phyloP scores from a whole-genome alignment of 2,329 filamentous ascomycete genomes.

The Trichoderma simmonsii region DNA sequence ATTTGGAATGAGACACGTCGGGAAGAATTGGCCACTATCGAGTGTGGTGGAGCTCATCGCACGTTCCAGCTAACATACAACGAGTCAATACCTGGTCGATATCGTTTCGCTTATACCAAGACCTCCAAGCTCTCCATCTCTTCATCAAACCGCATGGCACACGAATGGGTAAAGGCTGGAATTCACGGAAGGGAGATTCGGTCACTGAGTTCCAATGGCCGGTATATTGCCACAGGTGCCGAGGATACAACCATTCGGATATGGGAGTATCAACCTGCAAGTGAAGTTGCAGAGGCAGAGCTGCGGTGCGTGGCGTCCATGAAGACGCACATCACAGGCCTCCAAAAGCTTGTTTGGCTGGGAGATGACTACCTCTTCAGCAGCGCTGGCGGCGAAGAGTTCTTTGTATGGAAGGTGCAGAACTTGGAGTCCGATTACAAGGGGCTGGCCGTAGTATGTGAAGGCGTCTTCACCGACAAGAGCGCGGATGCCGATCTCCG shows the following conservation, averaged over 20 bases:
- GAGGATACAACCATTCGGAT: conserved; percentile 76
- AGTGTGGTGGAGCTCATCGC: conserved; percentile 83
- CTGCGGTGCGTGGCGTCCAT: conserved; percentile 60
- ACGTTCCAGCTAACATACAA: conserved; percentile 57
- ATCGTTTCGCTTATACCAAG: conserved; percentile 71
- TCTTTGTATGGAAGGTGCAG: conserved; percentile 75
- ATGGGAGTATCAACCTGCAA: conserved; percentile 47
- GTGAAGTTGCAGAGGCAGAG: conserved; percentile 17
- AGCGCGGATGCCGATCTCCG: conserved; percentile 63
- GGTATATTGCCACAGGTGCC: conserved; percentile 61
- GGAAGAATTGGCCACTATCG: conserved; percentile 65
- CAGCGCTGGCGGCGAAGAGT: conserved; percentile 83
- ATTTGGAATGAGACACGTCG: conserved; percentile 74
- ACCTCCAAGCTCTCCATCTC: conserved; percentile 53
- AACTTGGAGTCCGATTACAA: conserved; percentile 47
- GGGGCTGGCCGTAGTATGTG: conserved; percentile 55
- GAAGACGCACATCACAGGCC: conserved; percentile 75
- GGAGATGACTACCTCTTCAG: conserved; percentile 73
- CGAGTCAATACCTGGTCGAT: conserved; percentile 30
- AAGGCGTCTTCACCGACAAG: conserved; percentile 52
- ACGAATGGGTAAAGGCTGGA: conserved; percentile 60
- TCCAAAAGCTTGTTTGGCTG: conserved; percentile 79
- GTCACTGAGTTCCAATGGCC: conserved; percentile 45
- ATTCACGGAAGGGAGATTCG: conserved; percentile 82
- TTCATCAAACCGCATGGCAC: conserved; percentile 37